Percentiles rank a stretch among this genome's conserved stretches.
phyloP scores from a whole-genome alignment of 2,329 filamentous ascomycete genomes.

The Neopestalotiopsis clavispora region DNA sequence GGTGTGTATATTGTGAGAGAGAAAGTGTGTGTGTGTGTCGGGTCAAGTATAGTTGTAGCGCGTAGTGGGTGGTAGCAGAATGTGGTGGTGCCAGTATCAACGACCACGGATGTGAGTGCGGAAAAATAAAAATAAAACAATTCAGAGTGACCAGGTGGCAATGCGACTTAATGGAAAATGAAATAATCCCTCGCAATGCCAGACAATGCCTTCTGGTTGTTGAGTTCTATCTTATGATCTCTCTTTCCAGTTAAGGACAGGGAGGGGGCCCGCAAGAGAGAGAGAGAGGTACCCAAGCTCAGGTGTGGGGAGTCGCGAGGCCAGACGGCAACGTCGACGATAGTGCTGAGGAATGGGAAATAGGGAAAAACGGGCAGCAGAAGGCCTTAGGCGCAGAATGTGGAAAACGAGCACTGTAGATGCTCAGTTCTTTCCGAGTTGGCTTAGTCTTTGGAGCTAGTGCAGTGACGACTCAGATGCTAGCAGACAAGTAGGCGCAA shows the following conservation, averaged over 20 bases:
- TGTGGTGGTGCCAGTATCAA: background rate
- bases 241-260: background rate
- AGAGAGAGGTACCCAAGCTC: background rate
- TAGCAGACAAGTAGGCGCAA: conserved; percentile 10
- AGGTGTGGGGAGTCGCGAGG: conserved; percentile 7
- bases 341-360: conserved; percentile 5
- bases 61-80: background rate
- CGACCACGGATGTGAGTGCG: background rate
- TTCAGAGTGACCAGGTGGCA: background rate
- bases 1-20: no score
- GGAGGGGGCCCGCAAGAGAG: background rate
- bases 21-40: background rate
- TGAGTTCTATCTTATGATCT: background rate
- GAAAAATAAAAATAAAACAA: conserved; percentile 3
- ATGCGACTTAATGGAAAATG: background rate
- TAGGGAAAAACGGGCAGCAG: conserved; percentile 7
- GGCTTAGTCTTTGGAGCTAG: conserved; percentile 14
- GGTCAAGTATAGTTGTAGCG: background rate
- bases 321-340: conserved; percentile 3
- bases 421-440: conserved; percentile 9
- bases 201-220: conserved; percentile 1
- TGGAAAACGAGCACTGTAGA: background rate
- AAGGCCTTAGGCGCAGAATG: background rate
- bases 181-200: background rate
- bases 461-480: conserved; percentile 12